Conservation (phyloP, 768 basidiomycete genomes). For the Amanita jacksonii region DNA sequence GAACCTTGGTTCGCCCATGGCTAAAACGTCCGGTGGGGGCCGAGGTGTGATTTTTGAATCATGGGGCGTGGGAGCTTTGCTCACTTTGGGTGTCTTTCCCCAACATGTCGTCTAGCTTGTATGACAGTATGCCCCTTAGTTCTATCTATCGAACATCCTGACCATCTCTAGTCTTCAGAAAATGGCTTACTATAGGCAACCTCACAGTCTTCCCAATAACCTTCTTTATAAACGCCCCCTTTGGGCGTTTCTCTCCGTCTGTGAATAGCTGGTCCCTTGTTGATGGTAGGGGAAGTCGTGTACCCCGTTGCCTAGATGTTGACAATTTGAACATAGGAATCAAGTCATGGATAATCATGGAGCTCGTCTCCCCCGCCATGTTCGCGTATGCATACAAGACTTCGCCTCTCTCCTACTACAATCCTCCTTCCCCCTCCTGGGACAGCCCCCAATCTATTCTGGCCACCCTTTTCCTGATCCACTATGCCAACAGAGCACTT, state of each 20-base stretch:
- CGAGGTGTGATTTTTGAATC: too few relatives aligned
- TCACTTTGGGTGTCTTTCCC: background rate
- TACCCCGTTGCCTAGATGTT: background rate
- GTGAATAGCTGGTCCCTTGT: constrained; percentile 37
- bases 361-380: constrained; percentile 48
- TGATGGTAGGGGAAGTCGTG: constrained; percentile 30
- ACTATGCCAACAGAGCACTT: constrained; percentile 80
- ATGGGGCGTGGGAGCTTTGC: too few relatives aligned
- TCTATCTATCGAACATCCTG: background rate
- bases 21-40: background rate
- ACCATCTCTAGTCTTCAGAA: constrained; percentile 21
- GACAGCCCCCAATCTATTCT: constrained; percentile 40
- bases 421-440: constrained; percentile 20
- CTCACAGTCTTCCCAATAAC: constrained; percentile 24
- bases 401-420: constrained; percentile 36
- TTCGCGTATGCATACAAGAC: constrained; percentile 43
- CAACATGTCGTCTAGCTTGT: background rate
- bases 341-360: constrained; percentile 72
- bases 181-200: constrained; percentile 37
- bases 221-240: constrained; percentile 63
- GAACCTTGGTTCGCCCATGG: constrained; percentile 25
- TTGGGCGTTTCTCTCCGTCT: constrained; percentile 64
- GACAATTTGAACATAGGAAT: constrained; percentile 14
- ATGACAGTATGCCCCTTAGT: background rate
- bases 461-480: constrained; percentile 49